Percentiles rank a stretch among this genome's conserved stretches.
These are phyloP conservation scores for Chrysochromulina tobinii DNA, from an alignment of 78 protist species.

Conservation along the genomic window DNA sequence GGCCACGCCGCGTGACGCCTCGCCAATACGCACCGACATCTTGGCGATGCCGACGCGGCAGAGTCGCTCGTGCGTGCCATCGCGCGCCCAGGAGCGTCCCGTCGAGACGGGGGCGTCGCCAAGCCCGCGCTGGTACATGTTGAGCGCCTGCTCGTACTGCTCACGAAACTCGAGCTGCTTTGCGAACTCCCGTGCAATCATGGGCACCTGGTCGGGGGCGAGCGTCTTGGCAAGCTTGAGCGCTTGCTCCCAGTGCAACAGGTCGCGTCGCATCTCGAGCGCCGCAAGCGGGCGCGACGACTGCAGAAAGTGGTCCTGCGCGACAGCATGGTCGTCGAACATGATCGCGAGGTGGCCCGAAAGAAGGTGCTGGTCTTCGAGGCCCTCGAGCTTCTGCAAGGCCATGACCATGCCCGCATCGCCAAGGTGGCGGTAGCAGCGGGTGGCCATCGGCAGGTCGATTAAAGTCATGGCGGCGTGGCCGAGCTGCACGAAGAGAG, in stretches of 20 bases:
- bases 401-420: slow-evolving; percentile 70
- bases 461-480: slow-evolving; percentile 51
- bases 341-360: slow-evolving; percentile 68
- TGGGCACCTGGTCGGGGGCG: slow-evolving; percentile 61
- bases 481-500: slow-evolving; percentile 35
- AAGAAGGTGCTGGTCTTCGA: slow-evolving; percentile 63
- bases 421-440: slow-evolving; percentile 50
- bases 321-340: slow-evolving; percentile 45
- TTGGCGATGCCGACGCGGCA: slow-evolving; percentile 55
- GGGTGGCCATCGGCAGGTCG: slow-evolving; percentile 58
- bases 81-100: neutral
- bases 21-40: slow-evolving; percentile 49
- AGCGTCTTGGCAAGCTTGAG: slow-evolving; percentile 66
- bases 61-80: neutral
- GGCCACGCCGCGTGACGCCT: slow-evolving; percentile 33
- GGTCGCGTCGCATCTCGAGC: slow-evolving; percentile 77
- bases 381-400: slow-evolving; percentile 25
- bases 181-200: slow-evolving; percentile 63
- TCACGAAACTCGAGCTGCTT: slow-evolving; percentile 74
- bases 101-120: neutral
- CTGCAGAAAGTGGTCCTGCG: slow-evolving; percentile 46
- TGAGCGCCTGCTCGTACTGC: slow-evolving; percentile 23
- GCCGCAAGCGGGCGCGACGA: slow-evolving; percentile 60
- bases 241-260: slow-evolving; percentile 81
- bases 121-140: slow-evolving; percentile 29